Conservation (phyloP, 257 asterid species). For the Solanum pennellii region DNA sequence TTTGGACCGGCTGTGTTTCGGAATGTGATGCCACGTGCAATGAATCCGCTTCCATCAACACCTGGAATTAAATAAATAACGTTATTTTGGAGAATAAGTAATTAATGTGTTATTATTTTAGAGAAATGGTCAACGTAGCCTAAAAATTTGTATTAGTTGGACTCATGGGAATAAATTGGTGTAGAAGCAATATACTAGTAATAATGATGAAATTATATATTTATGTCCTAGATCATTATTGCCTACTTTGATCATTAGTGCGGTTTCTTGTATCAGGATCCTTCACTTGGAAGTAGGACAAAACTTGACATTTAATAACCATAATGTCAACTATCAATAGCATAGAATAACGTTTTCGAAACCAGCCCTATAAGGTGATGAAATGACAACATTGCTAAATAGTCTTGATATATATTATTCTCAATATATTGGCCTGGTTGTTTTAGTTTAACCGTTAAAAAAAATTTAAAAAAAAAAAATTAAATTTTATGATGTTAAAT, state of each 20-base stretch:
- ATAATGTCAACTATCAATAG: neutral
- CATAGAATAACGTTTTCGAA: neutral
- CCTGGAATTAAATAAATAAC: neutral
- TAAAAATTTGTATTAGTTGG: neutral
- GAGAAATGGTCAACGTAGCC: neutral
- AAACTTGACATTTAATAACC: neutral
- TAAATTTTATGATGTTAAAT: neutral
- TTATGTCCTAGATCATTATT: neutral
- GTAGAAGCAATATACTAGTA: neutral
- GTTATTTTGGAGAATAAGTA: neutral
- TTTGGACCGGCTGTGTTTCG: conserved; percentile 29
- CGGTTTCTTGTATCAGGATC: neutral
- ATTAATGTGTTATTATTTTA: neutral
- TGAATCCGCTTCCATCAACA: conserved; percentile 26
- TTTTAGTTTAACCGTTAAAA: neutral
- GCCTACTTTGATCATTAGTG: neutral
- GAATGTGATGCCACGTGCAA: conserved; percentile 24
- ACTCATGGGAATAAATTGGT: neutral
- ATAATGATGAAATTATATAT: neutral
- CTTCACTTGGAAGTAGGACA: neutral
- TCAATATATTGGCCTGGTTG: neutral
- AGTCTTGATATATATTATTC: neutral
- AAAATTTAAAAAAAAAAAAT: neutral
- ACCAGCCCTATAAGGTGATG: neutral
- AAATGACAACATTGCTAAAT: neutral